Base-by-base conservation (phyloP, 23 red algal genomes). In the Gracilariopsis chorda region DNA sequence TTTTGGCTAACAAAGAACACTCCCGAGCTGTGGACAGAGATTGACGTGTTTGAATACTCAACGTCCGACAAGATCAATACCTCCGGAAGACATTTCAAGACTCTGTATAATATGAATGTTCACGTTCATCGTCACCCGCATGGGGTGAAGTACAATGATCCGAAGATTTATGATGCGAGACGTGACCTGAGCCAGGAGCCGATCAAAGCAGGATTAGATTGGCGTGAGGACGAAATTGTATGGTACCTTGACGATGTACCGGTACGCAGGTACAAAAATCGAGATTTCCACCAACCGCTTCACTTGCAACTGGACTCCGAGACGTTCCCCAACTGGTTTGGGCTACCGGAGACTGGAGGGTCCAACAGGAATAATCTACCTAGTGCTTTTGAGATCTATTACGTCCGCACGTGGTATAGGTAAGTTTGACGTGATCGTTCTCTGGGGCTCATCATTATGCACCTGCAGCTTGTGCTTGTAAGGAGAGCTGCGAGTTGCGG, bases 281-380 rank as follows among this genome's bases (percentile, higher is more conserved):
- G 39, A 14, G 44, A 90, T 68, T 59, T 61, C 47, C 86, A 90
- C 62, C 86, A 90, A 69, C 55, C 86, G 4, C 51, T 90, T 27
- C 72, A 77, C 39, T 23, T 90, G 7, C 71, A 90, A 65, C 42
- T 90, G 4, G 86, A 90, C 21, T 90, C 86, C 6, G 86, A 90
- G 51, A 57, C 86, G 34, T 79, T 90, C 28, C 86, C 86, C 0
- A 79, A 78, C 40, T 90, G 86, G 86, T 90, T 90, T 42, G 86
- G 86, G 0, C 71, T 90, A 17, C 86, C 86, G 37, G 71, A 25
- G 14, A 77, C 86, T 48, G 71, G 72, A 19, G 71, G 86, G 36
- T 45, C 64, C 8, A 53, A 84, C 58, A 84, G 32, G 58, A 84
- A 84, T 41, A 63, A 56, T 21, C 42, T 84, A 0, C 80, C 80